A percentile compares a stretch with the other conserved stretches of the same genome.
These are phyloP conservation scores for Claviceps monticola DNA, from an alignment of 2,329 filamentous ascomycete species.

Conservation along the genomic window DNA sequence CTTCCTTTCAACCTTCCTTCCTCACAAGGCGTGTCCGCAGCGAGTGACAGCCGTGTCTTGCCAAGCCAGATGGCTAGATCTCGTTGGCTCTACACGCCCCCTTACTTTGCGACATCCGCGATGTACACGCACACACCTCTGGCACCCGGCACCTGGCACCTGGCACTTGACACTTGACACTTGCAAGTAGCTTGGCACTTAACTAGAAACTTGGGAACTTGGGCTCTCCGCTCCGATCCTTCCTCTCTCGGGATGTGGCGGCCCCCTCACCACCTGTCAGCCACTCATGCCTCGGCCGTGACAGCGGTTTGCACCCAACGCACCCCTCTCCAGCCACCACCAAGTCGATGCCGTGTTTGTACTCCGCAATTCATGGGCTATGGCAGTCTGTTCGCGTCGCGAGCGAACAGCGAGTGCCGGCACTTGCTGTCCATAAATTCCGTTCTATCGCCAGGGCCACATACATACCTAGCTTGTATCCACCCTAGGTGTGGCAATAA, in stretches of 20 bases:
- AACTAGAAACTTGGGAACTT: no score
- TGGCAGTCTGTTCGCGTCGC: no score
- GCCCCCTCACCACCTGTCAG: background rate
- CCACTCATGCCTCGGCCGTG: background rate
- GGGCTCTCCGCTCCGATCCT: no score
- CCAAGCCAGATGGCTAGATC: background rate
- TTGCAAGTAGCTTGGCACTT: background rate
- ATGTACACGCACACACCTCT: no score
- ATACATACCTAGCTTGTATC: background rate
- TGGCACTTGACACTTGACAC: background rate
- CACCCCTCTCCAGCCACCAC: no score
- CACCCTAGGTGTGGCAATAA: background rate
- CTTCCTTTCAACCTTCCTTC: background rate
- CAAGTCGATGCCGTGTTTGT: no score
- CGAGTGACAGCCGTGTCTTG: background rate
- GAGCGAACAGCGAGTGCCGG: no score
- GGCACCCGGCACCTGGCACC: background rate
- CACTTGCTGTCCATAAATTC: no score
- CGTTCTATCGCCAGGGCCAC: background rate
- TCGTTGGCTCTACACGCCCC: background rate
- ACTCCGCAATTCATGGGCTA: no score
- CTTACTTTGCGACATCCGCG: background rate
- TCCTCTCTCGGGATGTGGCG: background rate
- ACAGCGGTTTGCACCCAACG: no score
- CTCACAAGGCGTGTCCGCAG: background rate